Base-by-base conservation (phyloP, 441 rosid genomes). In the Capsella rubella region DNA sequence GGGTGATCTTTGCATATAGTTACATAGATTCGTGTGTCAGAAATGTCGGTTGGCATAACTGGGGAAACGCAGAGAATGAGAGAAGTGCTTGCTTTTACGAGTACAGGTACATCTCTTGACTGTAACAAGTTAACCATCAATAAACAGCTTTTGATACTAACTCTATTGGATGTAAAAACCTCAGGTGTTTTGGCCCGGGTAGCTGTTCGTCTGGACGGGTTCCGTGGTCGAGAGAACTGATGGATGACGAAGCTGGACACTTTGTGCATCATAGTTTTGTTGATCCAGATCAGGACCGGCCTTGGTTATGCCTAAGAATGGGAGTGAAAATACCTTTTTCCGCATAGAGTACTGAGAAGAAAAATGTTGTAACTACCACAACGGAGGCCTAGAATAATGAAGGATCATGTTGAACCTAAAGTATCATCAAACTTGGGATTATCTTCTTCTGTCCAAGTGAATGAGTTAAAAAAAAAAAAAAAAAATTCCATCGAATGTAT, bases 71-170 rank as follows among this genome's bases (percentile, higher is more conserved):
- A 12, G 99, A 95, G 87, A 93, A 95, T n/a, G 99, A 95, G 82
- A 89, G 98, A 83, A 91, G 86, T 47, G 93, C 99, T 73, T 93
- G 99, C 87, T 95, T 95, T 82, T 95, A 95, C 13, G 99, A 95
- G 79, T 93, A 89, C 80, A 90, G 96, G 99, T 92, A 78, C 58
- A 18, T 69, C 45, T 27, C 42, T 47, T 3, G 51, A 27, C 8
- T 39, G 40, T 59, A 37, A n/a, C 16, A 37, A 62, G 1, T 54
- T 16, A 14, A 14, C n/a, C n/a, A 51, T 51, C 31, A 59, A 67
- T 47, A 32, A 67, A 42, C 67, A 59, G 16, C 15, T 4, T n/a
- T 8, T 60, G 21, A 32, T 35, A 3, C 45, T 35, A 21, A 37
- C 3, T 34, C 1, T 42, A 51, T 59, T 49, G 13, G 2, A 50